These are phyloP conservation scores for Dillenia turbinata DNA, from an alignment of 164 flowering plant genomes.

Conservation along the genomic window DNA sequence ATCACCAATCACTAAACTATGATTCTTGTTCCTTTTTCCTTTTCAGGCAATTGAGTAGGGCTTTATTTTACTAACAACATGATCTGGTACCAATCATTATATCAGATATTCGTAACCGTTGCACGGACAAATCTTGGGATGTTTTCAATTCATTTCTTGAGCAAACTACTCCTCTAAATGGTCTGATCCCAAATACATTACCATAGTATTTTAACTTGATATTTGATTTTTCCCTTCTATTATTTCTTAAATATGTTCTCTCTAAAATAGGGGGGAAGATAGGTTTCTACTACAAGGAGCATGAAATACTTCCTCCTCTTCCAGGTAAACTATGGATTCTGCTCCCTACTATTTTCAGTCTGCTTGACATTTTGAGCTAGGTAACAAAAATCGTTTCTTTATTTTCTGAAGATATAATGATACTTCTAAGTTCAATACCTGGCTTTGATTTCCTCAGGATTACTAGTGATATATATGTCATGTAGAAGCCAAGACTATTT, in stretches of 20 bases:
- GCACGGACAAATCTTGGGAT: slow-evolving; percentile 85
- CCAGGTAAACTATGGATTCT: slow-evolving; percentile 48
- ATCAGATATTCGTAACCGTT: slow-evolving; percentile 70
- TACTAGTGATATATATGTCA: too few relatives aligned
- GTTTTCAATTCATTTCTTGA: slow-evolving; percentile 56
- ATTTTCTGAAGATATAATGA: too few relatives aligned
- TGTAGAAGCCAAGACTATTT: too few relatives aligned
- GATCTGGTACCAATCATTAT: slow-evolving; percentile 4
- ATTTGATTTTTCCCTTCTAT: background rate
- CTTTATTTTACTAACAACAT: background rate
- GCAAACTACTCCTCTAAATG: slow-evolving; percentile 80
- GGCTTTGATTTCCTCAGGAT: too few relatives aligned
- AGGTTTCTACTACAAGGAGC: slow-evolving; percentile 95
- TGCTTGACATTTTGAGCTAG: too few relatives aligned
- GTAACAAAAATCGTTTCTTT: too few relatives aligned
- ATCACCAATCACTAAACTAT: background rate
- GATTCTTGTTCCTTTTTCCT: background rate
- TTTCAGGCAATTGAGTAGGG: too few relatives aligned
- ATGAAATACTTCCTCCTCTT: slow-evolving; percentile 95
- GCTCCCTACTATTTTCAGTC: too few relatives aligned
- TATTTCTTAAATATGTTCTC: background rate
- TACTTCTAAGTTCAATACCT: too few relatives aligned
- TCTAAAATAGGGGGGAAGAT: slow-evolving; percentile 68
- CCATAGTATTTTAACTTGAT: background rate
- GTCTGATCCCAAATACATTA: slow-evolving; percentile 24